Evolutionary conservation across 2,329 filamentous ascomycete species (phyloP), one percentile per base, ranked within the genome.

Genomic region (Hymenoscyphus infarciens): DNA sequence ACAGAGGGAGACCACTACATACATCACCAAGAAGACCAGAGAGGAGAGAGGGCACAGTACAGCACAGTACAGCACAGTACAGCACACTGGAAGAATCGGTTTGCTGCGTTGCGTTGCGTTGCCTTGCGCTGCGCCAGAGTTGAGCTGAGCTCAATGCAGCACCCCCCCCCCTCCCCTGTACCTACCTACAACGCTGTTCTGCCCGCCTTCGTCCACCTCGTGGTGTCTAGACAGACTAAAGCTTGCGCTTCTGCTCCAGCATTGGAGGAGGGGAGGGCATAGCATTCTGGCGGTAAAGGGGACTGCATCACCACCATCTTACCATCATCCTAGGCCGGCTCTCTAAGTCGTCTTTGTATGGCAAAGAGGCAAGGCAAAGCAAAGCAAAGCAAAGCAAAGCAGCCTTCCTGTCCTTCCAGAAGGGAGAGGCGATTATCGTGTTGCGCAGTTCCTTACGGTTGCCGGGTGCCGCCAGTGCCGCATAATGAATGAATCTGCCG

Each of bases 221-320:
- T 31, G 61, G 49, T 66, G 59, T 55, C 64, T 67, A 68, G 67
- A 69, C 65, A 68, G 67, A 69, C 65, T 59, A 63, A 62, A 68
- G 66, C 64, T 61, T 45, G 66, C 60, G 64, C 66, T 68, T 61
- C 64, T 65, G 61, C 60, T 59, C 59, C 53, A 55, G 53, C 53
- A 29, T 33, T 55, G 27, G 53, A 27, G n/a, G 15, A 10, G 52
- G n/a, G n/a, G n/a, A n/a, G n/a, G n/a, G n/a, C n/a, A n/a, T n/a
- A n/a, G n/a, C n/a, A n/a, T n/a, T n/a, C n/a, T n/a, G n/a, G n/a
- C n/a, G n/a, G n/a, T n/a, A n/a, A n/a, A n/a, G n/a, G n/a, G n/a
- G n/a, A n/a, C n/a, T n/a, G n/a, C n/a, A n/a, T n/a, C n/a, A n/a
- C n/a, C n/a, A 49, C 19, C 19, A 27, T 27, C 15, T 8, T 19